Base-by-base conservation (phyloP, 805 yeast species). In the Starmerella vaccinii region DNA sequence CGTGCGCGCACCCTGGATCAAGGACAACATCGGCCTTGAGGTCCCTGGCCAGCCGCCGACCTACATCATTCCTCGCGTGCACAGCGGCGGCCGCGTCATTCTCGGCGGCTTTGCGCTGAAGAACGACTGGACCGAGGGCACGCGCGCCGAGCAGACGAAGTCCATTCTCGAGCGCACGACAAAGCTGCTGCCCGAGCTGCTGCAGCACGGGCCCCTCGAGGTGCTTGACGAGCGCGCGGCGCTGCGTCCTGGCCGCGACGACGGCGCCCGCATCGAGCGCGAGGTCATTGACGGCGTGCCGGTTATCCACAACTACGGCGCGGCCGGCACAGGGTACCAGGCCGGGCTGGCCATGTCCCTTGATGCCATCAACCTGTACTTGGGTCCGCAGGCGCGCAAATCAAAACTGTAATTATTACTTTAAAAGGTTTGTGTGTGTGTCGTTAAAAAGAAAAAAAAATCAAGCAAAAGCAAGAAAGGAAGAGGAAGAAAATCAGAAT, bases 301-400 rank as follows among this genome's bases (percentile, higher is more conserved):
- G 1, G 60, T 81, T 16, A 70, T 85, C 21, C 94, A 85, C 61
- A 80, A 82, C 64, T 81, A 82, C 59, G 92, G 92, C 2, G 83
- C 85, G 27, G 85, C 78, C 8, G 87, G 87, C 27, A 77, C 84
- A 22, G 92, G 92, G 0, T 83, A 77, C 64, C 94, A 85, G 68
- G 73, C 82, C 3, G 81, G 85, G 2, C 76, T 74, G 53, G 89
- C 87, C 1, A 71, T 78, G 62, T 78, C 84, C 73, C 75, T 63
- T 26, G 63, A 61, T 23, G 72, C 71, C 1, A 61, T 68, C 2
- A 54, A 53, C n/a, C 50, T 70, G 30, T 57, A 47, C 37, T 23
- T 49, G 18, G 38, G 30, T 27, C 43, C 37, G 23, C 32, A 26
- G 26, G 26, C 35, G 45, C 45, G 33, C 34, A 41, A 41, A 18